Conservation (phyloP, 2,329 filamentous ascomycete genomes). For the Zymoseptoria tritici region DNA sequence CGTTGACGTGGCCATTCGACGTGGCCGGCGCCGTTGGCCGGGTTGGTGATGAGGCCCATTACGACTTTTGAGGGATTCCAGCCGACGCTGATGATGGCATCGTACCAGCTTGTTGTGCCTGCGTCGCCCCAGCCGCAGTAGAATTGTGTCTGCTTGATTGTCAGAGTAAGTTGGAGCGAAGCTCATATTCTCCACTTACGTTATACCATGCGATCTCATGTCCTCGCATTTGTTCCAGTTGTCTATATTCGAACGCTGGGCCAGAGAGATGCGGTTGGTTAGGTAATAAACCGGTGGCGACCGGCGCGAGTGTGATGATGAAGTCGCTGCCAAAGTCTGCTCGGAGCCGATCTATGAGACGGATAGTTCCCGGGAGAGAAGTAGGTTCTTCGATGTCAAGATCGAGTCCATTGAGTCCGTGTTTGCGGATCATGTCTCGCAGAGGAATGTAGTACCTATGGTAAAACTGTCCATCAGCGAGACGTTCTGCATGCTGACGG, state of each 20-base stretch:
- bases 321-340: constrained; percentile 63
- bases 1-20: constrained; percentile 53
- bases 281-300: constrained; percentile 63
- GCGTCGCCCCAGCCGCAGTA: constrained; percentile 84
- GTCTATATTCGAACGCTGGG: constrained; percentile 60
- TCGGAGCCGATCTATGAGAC: constrained; percentile 42
- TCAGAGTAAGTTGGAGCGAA: constrained; percentile 3
- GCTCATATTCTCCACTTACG: too few species aligned
- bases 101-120: constrained; percentile 44
- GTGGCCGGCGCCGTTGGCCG: constrained; percentile 53
- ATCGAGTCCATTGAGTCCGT: constrained; percentile 62
- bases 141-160: constrained; percentile 55
- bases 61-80: constrained; percentile 70
- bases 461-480: neutral
- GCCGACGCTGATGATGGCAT: constrained; percentile 52
- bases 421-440: constrained; percentile 53
- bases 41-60: constrained; percentile 72
- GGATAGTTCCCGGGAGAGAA: constrained; percentile 55
- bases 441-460: constrained; percentile 59
- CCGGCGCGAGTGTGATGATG: constrained; percentile 73
- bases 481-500: neutral
- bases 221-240: constrained; percentile 61
- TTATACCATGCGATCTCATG: constrained; percentile 77
- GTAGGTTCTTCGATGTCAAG: constrained; percentile 74
- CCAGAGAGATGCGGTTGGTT: constrained; percentile 61